Conservation (phyloP, 768 basidiomycete species). For the Mycena galopus region DNA sequence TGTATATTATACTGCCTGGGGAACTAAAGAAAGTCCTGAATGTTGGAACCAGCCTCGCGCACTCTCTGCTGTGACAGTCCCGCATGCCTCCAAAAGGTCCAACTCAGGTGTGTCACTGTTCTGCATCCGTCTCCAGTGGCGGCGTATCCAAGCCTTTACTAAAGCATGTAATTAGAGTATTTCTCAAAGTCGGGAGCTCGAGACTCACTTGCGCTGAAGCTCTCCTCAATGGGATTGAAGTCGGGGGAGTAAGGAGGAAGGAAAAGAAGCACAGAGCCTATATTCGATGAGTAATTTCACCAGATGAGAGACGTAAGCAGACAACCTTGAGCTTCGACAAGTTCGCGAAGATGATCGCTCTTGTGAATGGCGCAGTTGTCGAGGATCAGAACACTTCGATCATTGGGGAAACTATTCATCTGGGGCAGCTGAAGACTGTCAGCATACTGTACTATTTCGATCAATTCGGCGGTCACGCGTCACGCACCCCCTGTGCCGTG, state of each 20-base stretch:
- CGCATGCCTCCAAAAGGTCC: constrained; percentile 37
- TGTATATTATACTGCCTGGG: too few relatives aligned
- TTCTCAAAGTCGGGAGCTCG: too few relatives aligned
- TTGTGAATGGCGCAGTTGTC: constrained; percentile 39
- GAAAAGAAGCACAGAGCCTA: constrained; percentile 43
- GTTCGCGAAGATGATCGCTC: constrained; percentile 16
- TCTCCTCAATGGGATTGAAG: constrained; percentile 53
- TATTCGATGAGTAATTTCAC: not conserved
- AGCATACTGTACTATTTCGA: too few relatives aligned
- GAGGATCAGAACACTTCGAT: constrained; percentile 36
- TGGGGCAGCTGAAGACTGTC: constrained; percentile 13
- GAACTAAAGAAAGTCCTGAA: constrained; percentile 13
- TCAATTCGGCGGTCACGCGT: too few relatives aligned
- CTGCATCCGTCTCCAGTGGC: constrained; percentile 17
- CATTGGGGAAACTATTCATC: constrained; percentile 33
- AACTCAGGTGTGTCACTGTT: constrained; percentile 22
- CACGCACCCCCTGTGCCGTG: too few relatives aligned
- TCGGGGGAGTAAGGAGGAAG: constrained; percentile 53
- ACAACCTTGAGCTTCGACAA: constrained; percentile 29
- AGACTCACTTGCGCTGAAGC: constrained; percentile 40
- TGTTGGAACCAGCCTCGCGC: constrained; percentile 29
- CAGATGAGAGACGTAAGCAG: not conserved
- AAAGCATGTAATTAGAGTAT: not conserved
- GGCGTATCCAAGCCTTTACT: constrained; percentile 22
- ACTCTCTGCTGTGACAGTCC: constrained; percentile 35